Evolutionary conservation across 371 early-diverging fungal species (phyloP).

Genomic region (Encephalitozoon intestinalis): DNA sequence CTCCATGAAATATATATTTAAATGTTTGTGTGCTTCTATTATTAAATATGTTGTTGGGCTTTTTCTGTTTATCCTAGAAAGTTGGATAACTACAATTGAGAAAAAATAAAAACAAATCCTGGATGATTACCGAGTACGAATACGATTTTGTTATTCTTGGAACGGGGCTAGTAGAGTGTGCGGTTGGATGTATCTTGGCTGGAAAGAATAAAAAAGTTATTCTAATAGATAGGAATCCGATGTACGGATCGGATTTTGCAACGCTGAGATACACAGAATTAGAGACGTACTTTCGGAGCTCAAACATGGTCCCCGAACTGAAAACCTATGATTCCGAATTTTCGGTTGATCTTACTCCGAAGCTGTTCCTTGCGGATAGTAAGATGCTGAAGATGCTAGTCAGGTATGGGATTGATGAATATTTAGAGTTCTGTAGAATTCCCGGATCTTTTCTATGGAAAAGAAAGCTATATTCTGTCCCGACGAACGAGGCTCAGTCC

Average conservation of each 20-base stretch:
- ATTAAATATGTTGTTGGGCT: not conserved
- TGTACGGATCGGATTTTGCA: conserved; percentile 80
- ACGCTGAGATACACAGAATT: conserved; percentile 55
- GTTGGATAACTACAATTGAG: conserved; percentile 5
- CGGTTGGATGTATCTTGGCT: conserved; percentile 88
- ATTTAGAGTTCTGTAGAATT: conserved; percentile 90
- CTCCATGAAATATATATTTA: not conserved
- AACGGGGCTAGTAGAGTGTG: conserved; percentile 96
- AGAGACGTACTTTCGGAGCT: conserved; percentile 25
- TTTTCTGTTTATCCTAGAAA: not conserved
- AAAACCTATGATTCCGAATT: conserved; percentile 73
- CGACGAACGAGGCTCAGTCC: conserved; percentile 78
- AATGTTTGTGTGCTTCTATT: not conserved
- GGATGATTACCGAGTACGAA: not conserved
- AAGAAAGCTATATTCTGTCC: conserved; percentile 81
- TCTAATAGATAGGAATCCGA: conserved; percentile 90
- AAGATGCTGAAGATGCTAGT: conserved; percentile 67
- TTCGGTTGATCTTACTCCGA: conserved; percentile 94
- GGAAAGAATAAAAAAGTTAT: conserved; percentile 92
- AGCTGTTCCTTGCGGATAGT: conserved; percentile 95
- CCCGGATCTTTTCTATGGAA: conserved; percentile 84
- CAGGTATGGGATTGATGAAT: conserved; percentile 88
- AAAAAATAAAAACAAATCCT: not conserved
- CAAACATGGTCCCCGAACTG: not conserved
- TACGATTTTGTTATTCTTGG: conserved; percentile 64